Evolutionary conservation across 164 flowering plant genomes (phyloP).

Genomic region (Malania oleifera): DNA sequence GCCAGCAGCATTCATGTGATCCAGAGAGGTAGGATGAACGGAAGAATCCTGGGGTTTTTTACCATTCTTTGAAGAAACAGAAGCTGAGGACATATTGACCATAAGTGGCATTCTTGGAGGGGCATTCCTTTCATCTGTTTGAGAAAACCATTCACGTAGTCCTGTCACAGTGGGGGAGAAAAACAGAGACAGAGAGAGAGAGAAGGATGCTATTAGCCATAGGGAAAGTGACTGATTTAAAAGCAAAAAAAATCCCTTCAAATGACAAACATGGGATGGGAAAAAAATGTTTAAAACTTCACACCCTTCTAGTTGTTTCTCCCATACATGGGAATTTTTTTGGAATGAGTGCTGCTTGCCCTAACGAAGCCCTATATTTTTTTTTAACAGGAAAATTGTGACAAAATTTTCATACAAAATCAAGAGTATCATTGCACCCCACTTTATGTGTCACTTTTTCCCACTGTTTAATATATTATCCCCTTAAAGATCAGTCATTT

Average conservation of each 20-base stretch:
- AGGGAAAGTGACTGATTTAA: background rate
- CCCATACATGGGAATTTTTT: no score
- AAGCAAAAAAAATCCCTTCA: background rate
- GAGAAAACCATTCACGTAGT: conserved; percentile 92
- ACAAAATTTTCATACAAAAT: no score
- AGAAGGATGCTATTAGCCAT: conserved; percentile 2
- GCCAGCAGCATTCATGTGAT: conserved; percentile 52
- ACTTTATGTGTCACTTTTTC: no score
- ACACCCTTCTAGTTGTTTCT: background rate
- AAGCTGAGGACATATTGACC: conserved; percentile 81
- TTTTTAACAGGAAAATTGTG: no score
- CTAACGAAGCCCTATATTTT: no score
- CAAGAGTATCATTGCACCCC: no score
- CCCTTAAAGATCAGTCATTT: no score
- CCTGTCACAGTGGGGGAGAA: conserved; percentile 69
- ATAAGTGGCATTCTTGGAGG: conserved; percentile 86
- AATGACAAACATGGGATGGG: background rate
- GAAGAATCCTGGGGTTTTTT: conserved; percentile 40
- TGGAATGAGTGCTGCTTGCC: no score
- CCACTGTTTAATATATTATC: no score
- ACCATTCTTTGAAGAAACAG: conserved; percentile 50
- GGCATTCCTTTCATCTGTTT: conserved; percentile 76
- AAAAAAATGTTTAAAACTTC: background rate
- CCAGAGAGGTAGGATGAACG: conserved; percentile 39
- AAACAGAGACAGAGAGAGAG: no score